Evolutionary conservation across 192 early-diverging fungal species (phyloP), one percentile per base, ranked within the genome.

Genomic region (Podila verticillata): DNA sequence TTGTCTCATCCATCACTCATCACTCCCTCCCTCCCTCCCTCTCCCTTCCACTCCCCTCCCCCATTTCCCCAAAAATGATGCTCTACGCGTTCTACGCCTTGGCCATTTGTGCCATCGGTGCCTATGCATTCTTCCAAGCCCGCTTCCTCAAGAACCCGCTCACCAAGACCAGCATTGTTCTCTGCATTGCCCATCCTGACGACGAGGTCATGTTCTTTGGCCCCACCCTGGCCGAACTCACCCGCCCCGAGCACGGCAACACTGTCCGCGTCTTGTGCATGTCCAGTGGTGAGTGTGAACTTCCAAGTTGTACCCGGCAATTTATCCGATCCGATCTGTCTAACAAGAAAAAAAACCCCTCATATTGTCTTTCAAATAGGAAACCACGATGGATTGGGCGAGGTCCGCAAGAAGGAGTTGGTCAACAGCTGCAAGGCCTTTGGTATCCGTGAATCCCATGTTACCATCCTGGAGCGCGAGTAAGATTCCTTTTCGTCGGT

Each of bases 161-260:
- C 28, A 70, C 48, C 3, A 58, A 64, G 59, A 63, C 84, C 30
- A 74, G 74, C 49, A 85, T 92, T 13, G 84, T 95, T 7, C 78
- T 97, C 19, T 84, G 96, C 17, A 95, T 89, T 20, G 94, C 96
- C 8, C 96, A 98, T 81, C 97, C 97, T 0, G 97, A 99, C 86
- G 97, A 99, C 82, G 97, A 99, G 71, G 96, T 95, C 88, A 97
- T 98, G 96, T 99, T 99, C 84, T 99, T 99, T 86, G 89, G 90
- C 15, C 96, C 96, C 0, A 93, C 94, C 10, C 68, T 96, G 2
- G 72, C 89, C 36, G 78, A 74, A 51, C 68, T 96, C 57, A 75
- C 74, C 13, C 82, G 73, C 36, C 70, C 65, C 8, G 70, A 81
- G 22, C 75, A 80, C 22, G 88, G 86, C 51, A 87, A 87, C 24